Evolutionary conservation across 345 rosid genomes (phyloP), one percentile per base, ranked within the genome.

Genomic region (Gossypioides kirkii): DNA sequence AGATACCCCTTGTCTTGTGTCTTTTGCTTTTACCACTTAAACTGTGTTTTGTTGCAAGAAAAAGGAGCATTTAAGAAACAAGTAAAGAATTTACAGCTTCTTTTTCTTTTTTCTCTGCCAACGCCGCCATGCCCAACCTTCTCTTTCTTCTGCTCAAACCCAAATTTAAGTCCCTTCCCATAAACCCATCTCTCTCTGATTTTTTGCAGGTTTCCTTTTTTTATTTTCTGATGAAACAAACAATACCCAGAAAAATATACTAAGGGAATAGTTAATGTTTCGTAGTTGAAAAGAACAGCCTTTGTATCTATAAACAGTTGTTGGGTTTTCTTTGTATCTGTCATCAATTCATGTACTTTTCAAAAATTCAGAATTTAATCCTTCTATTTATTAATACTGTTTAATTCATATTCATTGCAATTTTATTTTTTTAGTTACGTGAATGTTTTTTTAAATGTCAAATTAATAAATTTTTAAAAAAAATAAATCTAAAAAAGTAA

Each of bases 71-170:
- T 79, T 45, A 56, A 76, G 36, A 58, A 76, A 49, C 75, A 63
- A 63, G 52, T 20, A 46, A 49, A 71, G 77, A 77, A 79, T 79
- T 55, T 79, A 77, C 77, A 79, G 78, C 87, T 78, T 78, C 74
- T 77, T 74, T 65, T 77, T 32, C 38, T 32, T 77, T 49, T 74
- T 67, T 50, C 17, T 50, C 77, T 88, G 85, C 89, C 91, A 84
- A 81, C 88, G 96, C 96, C 93, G 96, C 89, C 91, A 85, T 84
- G 81, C 66, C 70, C 69, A n/a, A 38, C 77, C 78, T 78, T 66
- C 73, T 66, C 87, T 66, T 67, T 73, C 69, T 73, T 79, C 86
- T 80, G 85, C 82, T 72, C 74, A 81, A n/a, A 54, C 59, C 32
- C 63, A 49, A 80, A 80, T 77, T 84, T 73, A 82, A 78, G 69